A percentile compares a stretch with the other conserved stretches of the same genome.
phyloP scores from a whole-genome alignment of 2,329 filamentous ascomycete species.

The Hypoxylon sp. region DNA sequence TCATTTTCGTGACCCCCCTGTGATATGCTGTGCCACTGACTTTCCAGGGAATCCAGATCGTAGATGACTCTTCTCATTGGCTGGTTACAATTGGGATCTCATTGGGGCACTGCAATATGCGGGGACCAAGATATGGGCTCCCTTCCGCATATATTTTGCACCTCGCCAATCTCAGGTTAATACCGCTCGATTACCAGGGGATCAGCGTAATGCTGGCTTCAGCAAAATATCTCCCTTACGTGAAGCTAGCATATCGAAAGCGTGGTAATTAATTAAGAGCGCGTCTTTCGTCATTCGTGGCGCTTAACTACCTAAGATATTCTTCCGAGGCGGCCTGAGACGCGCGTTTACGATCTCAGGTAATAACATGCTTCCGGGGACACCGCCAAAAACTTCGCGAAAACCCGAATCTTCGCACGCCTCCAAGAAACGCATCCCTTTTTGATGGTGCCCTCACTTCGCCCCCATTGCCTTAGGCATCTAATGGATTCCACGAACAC shows the following conservation, averaged over 20 bases:
- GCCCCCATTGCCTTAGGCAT: background rate
- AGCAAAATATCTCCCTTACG: conserved; percentile 1
- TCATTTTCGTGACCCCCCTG: conserved; percentile 18
- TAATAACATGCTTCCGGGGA: background rate
- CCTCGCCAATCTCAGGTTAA: conserved; percentile 25
- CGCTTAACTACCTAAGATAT: background rate
- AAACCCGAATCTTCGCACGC: background rate
- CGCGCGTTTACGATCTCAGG: background rate
- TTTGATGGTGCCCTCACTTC: background rate
- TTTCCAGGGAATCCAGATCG: background rate
- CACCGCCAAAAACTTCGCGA: background rate
- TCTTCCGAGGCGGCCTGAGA: background rate
- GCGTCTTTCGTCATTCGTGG: background rate
- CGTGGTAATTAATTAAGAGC: background rate
- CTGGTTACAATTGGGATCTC: conserved; percentile 7
- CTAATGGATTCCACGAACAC: background rate
- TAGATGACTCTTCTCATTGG: conserved; percentile 10
- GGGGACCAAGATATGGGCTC: conserved; percentile 13
- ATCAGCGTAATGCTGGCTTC: background rate
- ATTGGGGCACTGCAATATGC: conserved; percentile 11
- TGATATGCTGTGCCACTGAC: conserved; percentile 17
- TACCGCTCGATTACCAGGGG: background rate
- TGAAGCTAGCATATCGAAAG: background rate
- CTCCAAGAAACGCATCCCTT: background rate
- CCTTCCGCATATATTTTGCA: conserved; percentile 22